phyloP scores from a whole-genome alignment of 2,329 filamentous ascomycete species.

The Exophiala sideris region DNA sequence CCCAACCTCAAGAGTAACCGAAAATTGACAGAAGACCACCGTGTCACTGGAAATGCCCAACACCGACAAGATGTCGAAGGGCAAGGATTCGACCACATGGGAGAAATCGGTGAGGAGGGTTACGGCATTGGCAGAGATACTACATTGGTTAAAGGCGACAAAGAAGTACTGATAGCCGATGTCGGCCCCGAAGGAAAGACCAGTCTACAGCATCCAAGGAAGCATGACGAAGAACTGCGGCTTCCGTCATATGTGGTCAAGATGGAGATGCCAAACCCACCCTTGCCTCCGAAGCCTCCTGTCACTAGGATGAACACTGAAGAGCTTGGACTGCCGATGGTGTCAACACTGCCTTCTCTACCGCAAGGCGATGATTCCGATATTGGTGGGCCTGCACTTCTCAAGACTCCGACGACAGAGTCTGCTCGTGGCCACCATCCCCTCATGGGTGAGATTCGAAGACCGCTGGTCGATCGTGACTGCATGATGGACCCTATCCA shows the following conservation, averaged over 20 bases:
- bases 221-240: slow-evolving; percentile 37
- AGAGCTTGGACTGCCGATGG: slow-evolving; percentile 64
- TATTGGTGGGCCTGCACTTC: slow-evolving; percentile 69
- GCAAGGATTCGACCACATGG: slow-evolving; percentile 73
- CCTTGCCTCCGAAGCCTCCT: slow-evolving; percentile 58
- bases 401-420: slow-evolving; percentile 55
- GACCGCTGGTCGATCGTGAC: slow-evolving; percentile 74
- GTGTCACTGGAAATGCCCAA: slow-evolving; percentile 58
- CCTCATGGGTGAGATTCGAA: slow-evolving; percentile 63
- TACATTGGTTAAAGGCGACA: slow-evolving; percentile 58
- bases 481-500: slow-evolving; percentile 92
- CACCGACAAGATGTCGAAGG: slow-evolving; percentile 76
- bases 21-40: slow-evolving; percentile 55
- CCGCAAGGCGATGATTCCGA: slow-evolving; percentile 74
- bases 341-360: slow-evolving; percentile 67
- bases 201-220: slow-evolving; percentile 53
- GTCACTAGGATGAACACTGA: slow-evolving; percentile 60
- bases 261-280: slow-evolving; percentile 43
- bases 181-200: slow-evolving; percentile 63
- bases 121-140: slow-evolving; percentile 67
- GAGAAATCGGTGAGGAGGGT: slow-evolving; percentile 59
- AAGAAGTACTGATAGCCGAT: slow-evolving; percentile 68
- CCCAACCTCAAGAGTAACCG: slow-evolving; percentile 55
- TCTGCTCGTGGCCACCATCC: slow-evolving; percentile 50
- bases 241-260: slow-evolving; percentile 27